Percentiles rank a stretch among this genome's conserved stretches.
Conservation (phyloP, 1,139 yeast species). For the Candida sp. region DNA sequence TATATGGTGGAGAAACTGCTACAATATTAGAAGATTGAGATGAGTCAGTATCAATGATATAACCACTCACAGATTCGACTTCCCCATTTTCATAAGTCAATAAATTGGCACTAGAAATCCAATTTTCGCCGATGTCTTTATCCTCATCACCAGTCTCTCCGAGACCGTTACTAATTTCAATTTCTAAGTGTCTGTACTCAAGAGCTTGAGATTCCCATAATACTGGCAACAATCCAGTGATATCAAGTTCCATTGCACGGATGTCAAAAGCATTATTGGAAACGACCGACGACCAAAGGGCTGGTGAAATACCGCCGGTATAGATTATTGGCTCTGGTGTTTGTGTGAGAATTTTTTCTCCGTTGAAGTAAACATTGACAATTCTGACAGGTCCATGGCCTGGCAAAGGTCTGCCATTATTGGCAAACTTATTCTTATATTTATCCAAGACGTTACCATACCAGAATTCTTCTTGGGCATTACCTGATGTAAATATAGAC, state of each 20-base stretch:
- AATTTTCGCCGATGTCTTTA: conserved; percentile 50
- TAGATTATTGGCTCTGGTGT: conserved; percentile 63
- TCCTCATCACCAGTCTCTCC: conserved; percentile 27
- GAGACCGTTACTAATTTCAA: conserved; percentile 59
- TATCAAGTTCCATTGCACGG: conserved; percentile 59
- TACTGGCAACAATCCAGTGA: conserved; percentile 63
- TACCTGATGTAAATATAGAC: conserved; percentile 69
- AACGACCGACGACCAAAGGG: conserved; percentile 77
- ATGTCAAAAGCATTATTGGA: conserved; percentile 72
- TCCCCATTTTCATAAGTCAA: conserved; percentile 54
- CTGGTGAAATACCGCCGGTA: conserved; percentile 79
- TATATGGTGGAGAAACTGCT: conserved; percentile 25
- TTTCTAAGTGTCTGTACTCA: conserved; percentile 26
- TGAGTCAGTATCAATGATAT: conserved; percentile 22
- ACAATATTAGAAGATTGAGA: conserved; percentile 13
- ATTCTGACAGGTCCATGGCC: conserved; percentile 68
- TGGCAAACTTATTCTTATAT: conserved; percentile 32
- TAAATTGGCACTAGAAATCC: conserved; percentile 70
- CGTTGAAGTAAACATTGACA: conserved; percentile 50
- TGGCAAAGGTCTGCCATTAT: conserved; percentile 33
- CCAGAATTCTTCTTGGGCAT: conserved; percentile 84
- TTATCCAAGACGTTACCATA: conserved; percentile 60
- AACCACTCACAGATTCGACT: conserved; percentile 38
- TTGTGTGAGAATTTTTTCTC: conserved; percentile 43
- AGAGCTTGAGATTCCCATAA: conserved; percentile 44